phyloP scores from a whole-genome alignment of 2,329 filamentous ascomycete species.

The Colletotrichum sp. region DNA sequence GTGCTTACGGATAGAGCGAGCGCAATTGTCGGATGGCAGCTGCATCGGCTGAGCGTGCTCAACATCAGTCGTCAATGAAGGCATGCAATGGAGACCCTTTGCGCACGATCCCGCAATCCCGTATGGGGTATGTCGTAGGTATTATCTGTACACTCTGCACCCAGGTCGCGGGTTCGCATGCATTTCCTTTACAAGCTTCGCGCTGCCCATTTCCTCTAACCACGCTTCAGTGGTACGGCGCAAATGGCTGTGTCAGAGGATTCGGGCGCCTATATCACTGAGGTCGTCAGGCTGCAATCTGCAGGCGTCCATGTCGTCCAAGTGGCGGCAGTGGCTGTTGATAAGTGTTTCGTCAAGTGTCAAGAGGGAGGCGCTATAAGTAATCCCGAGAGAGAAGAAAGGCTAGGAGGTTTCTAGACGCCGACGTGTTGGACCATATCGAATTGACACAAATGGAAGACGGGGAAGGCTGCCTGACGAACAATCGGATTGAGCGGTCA shows the following conservation, averaged over 20 bases:
- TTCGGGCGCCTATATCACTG: neutral
- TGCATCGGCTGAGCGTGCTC: conserved; percentile 1
- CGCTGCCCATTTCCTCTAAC: neutral
- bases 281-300: neutral
- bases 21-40: conserved; percentile 4
- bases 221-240: neutral
- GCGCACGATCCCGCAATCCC: neutral
- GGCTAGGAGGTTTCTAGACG: conserved; percentile 3
- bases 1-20: neutral
- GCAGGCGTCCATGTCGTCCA: neutral
- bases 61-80: neutral
- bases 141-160: neutral
- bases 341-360: conserved; percentile 3
- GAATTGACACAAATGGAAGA: neutral
- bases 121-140: neutral
- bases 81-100: neutral
- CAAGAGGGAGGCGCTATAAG: neutral
- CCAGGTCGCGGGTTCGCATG: neutral
- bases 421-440: conserved; percentile 5
- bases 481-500: neutral
- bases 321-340: neutral
- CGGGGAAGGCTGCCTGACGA: neutral
- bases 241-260: neutral
- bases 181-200: neutral
- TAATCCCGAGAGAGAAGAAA: neutral